Evolutionary conservation across 805 yeast species (phyloP).

Genomic region (Ogataea nonfermentans): DNA sequence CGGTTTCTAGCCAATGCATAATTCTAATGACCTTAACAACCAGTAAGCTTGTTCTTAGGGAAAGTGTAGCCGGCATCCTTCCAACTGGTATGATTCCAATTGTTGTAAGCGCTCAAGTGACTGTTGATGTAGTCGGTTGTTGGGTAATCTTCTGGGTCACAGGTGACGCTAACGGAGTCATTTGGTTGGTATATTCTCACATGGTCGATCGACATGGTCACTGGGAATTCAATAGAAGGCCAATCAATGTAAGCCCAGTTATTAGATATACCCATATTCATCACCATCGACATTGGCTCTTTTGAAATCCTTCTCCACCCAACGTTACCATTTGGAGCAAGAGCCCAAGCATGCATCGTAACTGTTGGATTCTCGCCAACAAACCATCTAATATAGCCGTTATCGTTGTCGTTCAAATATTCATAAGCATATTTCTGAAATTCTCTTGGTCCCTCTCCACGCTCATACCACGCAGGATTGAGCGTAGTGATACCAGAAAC

Average conservation of each 20-base stretch:
- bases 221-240: conserved; percentile 78
- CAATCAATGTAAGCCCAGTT: conserved; percentile 95
- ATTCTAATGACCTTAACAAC: conserved; percentile 25
- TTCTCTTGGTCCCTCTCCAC: conserved; percentile 46
- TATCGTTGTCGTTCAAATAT: conserved; percentile 63
- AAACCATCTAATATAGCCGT: conserved; percentile 82
- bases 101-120: conserved; percentile 67
- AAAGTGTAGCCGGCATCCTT: conserved; percentile 63
- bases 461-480: conserved; percentile 80
- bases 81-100: conserved; percentile 76
- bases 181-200: conserved; percentile 91
- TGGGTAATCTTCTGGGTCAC: conserved; percentile 86
- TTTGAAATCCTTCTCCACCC: conserved; percentile 78
- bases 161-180: conserved; percentile 57
- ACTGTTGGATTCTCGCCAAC: conserved; percentile 79
- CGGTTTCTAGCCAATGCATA: conserved; percentile 4
- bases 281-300: conserved; percentile 89
- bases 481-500: conserved; percentile 78
- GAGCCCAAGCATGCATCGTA: conserved; percentile 68
- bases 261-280: conserved; percentile 88
- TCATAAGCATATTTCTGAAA: conserved; percentile 81
- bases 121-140: conserved; percentile 76
- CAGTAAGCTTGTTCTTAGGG: conserved; percentile 63
- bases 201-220: conserved; percentile 71
- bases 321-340: conserved; percentile 89